phyloP scores from a whole-genome alignment of 106 monocot species.

The Amphibolis antarctica region DNA sequence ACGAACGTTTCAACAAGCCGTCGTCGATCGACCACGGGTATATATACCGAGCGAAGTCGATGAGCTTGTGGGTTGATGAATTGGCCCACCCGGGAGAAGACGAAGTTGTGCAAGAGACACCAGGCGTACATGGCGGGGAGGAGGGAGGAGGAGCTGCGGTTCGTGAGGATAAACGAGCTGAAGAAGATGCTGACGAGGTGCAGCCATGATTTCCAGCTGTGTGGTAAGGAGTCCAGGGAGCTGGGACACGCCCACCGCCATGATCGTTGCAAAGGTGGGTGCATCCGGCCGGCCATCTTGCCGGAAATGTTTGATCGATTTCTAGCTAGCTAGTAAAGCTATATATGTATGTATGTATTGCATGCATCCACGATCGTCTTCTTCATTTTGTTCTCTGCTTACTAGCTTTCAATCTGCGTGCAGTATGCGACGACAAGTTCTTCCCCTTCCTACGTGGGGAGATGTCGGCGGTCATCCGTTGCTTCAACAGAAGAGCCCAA shows the following conservation, averaged over 20 bases:
- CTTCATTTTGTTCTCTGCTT: neutral
- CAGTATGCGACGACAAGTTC: conserved; percentile 82
- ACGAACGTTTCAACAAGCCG: too few relatives aligned
- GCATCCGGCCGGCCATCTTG: too few relatives aligned
- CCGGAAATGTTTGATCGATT: neutral
- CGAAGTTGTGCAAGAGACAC: conserved; percentile 95
- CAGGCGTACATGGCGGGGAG: conserved; percentile 66
- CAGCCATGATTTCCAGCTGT: conserved; percentile 15
- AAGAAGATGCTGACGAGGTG: conserved; percentile 67
- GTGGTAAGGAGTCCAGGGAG: neutral
- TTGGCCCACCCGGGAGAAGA: neutral
- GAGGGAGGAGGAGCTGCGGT: conserved; percentile 35
- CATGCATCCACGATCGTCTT: neutral
- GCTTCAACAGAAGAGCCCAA: conserved; percentile 59
- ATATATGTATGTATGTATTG: too few relatives aligned
- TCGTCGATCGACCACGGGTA: too few relatives aligned
- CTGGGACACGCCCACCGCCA: neutral
- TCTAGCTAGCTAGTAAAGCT: too few relatives aligned
- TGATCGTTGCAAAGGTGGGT: conserved; percentile 50
- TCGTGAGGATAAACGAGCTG: conserved; percentile 59
- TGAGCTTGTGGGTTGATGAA: neutral
- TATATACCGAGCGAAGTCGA: too few relatives aligned
- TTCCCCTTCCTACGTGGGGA: conserved; percentile 65
- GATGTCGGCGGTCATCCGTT: conserved; percentile 69
- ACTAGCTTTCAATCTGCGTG: neutral